Base-by-base conservation (phyloP, 805 yeast species). In the Kluyveromyces siamensis region DNA sequence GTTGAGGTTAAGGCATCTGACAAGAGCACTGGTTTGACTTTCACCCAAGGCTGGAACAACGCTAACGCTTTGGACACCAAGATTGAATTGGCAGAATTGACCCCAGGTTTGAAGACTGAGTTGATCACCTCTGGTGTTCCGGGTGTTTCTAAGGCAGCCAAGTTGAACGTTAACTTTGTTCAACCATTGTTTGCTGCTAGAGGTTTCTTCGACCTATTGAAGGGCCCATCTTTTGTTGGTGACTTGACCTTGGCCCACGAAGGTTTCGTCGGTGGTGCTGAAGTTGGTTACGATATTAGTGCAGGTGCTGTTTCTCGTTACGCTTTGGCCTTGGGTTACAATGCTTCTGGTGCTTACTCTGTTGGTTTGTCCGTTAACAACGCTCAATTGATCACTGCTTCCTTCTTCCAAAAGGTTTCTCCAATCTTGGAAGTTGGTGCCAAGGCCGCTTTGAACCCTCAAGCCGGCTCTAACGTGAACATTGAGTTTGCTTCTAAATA, bases 21-120 rank as follows among this genome's bases (percentile, higher is more conserved):
- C 81, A 88, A 88, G 78, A 78, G 89, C 54, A 76, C 93, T 54
- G 97, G 97, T 56, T 76, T 93, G 65, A 81, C 96, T 56, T 75
- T 93, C 66, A 89, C 96, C 60, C 98, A 93, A 78, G 96, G 96
- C 67, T 90, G 98, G 96, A 84, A 90, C 75, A 87, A 95, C 62
- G 84, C 95, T 71, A 91, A 91, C 72, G 79, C 84, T 56, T 76
- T 93, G 67, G 84, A 81, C 77, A 87, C 98, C 75, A 91, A 88
- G 79, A 78, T 93, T 61, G 97, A 91, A 76, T 79, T 93, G 63
- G 78, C 83, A 51, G 95, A 90, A 71, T 79, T 91, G 72, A 84
- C 96, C 53, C 96, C 95, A 62, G 97, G 98, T 62, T 80, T 93
- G 64, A 91, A 89, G 77, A 84, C 93, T 60, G 96, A 90, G 73